phyloP scores from a whole-genome alignment of 2,329 filamentous ascomycete genomes.

The Cladosporium phlei region DNA sequence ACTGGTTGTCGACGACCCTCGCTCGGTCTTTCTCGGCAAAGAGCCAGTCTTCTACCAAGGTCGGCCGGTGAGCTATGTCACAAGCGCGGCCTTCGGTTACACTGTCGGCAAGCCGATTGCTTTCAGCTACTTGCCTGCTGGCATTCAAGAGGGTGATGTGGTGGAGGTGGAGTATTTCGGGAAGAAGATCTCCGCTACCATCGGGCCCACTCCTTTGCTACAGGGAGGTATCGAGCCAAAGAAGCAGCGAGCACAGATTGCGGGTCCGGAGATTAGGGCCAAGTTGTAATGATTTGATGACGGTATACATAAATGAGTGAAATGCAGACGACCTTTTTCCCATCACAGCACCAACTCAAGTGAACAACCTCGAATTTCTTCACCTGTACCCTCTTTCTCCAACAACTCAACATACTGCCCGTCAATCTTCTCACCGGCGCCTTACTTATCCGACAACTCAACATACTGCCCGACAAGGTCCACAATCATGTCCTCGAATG shows the following conservation, averaged over 20 bases:
- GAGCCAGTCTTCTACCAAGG: conserved; percentile 54
- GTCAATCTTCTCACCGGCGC: no score
- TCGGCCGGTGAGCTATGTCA: conserved; percentile 52
- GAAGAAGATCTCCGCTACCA: conserved; percentile 47
- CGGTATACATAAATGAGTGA: conserved; percentile 1
- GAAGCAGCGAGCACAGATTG: not conserved
- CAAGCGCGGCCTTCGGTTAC: conserved; percentile 58
- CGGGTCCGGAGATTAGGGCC: conserved; percentile 4
- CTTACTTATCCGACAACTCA: conserved; percentile 1
- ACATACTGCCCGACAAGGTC: conserved; percentile 11
- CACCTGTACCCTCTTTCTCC: no score
- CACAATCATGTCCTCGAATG: conserved; percentile 5
- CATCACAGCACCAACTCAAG: no score
- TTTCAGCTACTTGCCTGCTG: conserved; percentile 53
- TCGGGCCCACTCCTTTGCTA: conserved; percentile 7
- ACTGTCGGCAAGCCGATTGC: conserved; percentile 56
- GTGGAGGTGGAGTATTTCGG: conserved; percentile 63
- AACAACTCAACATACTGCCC: no score
- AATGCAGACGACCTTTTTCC: no score
- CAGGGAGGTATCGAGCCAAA: not conserved
- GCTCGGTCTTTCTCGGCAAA: conserved; percentile 56
- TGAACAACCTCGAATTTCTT: no score
- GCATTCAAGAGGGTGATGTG: conserved; percentile 42
- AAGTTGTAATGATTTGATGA: conserved; percentile 8
- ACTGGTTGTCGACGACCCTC: conserved; percentile 53